Evolutionary conservation across 78 protist genomes (phyloP), one percentile per base, ranked within the genome.

Genomic region (Dictyostelium intermedium): DNA sequence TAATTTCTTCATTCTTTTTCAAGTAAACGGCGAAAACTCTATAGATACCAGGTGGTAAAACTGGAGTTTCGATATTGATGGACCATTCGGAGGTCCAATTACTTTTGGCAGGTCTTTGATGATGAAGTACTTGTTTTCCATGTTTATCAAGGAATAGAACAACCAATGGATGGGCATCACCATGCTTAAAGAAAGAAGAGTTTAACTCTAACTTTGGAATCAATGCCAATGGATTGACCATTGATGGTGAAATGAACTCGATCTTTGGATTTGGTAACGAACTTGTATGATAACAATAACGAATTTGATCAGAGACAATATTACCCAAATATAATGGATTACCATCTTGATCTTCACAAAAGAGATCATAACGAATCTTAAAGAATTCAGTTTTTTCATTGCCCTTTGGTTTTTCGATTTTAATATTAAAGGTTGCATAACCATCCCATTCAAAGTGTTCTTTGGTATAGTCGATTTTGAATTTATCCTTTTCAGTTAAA

Each of bases 51-150:
- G 79, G 47, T 16, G 1, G 23, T 14, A 72, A 16, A 34, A 34
- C 79, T 14, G 79, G 79, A 16, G 79, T 72, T 32, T 72, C 79
- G 34, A 72, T 72, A 18, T 72, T 72, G 6, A 72, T 72, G 6
- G 79, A 72, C 79, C 79, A 72, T 72, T 72, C 79, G 18, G 79
- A 72, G n/a, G 79, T 72, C 79, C 79, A 72, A 34, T 34, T 72
- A 18, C 79, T 72, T 34, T 72, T 72, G 20, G 39, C 35, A 13
- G 79, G 79, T 72, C 79, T 72, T 34, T 72, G 47, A 30, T 32
- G 27, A 72, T 72, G 43, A 14, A 30, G 43, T 34, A 72, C 79
- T 13, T 20, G 23, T 27, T 72, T 72, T 34, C 79, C 79, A 72
- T 32, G 43, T 72, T 72, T 27, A 34, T 72, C 79, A 5, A 72